Base-by-base conservation (phyloP, 164 flowering plant species). In the Vitis labrusca region DNA sequence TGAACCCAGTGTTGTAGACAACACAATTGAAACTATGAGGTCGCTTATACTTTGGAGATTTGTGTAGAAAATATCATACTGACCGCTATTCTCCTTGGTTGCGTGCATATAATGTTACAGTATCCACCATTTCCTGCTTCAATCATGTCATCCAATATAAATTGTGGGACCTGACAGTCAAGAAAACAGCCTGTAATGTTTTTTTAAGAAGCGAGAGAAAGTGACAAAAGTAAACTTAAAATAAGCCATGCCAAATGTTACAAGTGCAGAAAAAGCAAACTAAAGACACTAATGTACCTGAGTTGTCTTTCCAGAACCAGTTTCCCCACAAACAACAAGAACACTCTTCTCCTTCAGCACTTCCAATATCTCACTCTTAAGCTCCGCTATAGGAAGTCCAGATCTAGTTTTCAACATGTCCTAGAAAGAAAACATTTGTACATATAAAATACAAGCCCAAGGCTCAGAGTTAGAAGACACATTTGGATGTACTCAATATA, bases 61-160 rank as follows among this genome's bases (percentile, higher is more conserved):
- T 10, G 47, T 10, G 9, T 15, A 50, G 5, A 19, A 61, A 52
- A 59, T 29, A 3, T 9, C 52, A 37, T 29, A 75, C 88, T 54
- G 48, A 91, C 98, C 80, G 98, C 98, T 81, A 94, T 94, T 86
- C 98, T 85, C 82, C 98, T 88, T 53, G 98, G 98, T 69, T 94
- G 98, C 50, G 98, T 94, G 86, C 98, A 94, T 75, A 94, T 77
- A 61, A 94, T 92, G 76, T 84, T 94, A 74, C 98, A 90, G 15
- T 77, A 57, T 70, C 91, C 98, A 65, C 98, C 97, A 61, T 23
- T 60, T 67, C 91, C 91, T 29, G 90, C 84, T 74, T 86, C 89
- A 74, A 94, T 89, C 98, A 90, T 88, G 76, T 91, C 88, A 79
- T 92, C 98, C 86, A 94, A 76, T 78, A 94, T 85, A 77, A 82